phyloP scores from a whole-genome alignment of 2,329 filamentous ascomycete species.

The Alternaria arbusti region DNA sequence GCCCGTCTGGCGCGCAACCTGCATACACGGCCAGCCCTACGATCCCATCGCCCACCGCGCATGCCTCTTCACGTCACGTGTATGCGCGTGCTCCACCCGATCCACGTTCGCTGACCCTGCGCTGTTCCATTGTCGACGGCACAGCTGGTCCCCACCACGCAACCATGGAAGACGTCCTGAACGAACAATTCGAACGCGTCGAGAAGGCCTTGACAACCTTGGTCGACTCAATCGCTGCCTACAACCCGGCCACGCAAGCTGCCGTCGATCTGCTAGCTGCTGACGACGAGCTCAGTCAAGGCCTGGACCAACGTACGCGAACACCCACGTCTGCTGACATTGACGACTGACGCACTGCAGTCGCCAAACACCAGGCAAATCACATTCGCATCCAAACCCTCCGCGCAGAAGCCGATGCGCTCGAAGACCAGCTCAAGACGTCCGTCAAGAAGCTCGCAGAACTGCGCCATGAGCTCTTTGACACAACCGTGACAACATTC shows the following conservation, averaged over 20 bases:
- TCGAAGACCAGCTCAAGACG: constrained; percentile 75
- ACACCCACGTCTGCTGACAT: background rate
- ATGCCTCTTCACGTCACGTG: constrained; percentile 5
- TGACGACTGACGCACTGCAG: constrained; percentile 49
- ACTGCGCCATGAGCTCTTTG: constrained; percentile 74
- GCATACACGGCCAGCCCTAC: constrained; percentile 17
- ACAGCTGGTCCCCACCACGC: background rate
- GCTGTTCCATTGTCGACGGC: background rate
- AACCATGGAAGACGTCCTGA: constrained; percentile 53
- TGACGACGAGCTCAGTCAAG: constrained; percentile 70
- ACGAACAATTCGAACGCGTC: constrained; percentile 54
- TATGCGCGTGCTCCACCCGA: constrained; percentile 11
- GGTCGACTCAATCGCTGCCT: constrained; percentile 81
- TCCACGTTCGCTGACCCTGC: background rate
- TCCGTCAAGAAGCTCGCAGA: constrained; percentile 73
- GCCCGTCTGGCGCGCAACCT: constrained; percentile 29
- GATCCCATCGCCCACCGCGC: constrained; percentile 11
- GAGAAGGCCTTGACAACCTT: constrained; percentile 66
- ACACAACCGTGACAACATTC: constrained; percentile 46
- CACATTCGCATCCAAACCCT: constrained; percentile 71
- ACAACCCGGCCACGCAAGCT: constrained; percentile 73
- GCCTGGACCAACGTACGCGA: constrained; percentile 67
- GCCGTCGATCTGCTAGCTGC: constrained; percentile 74
- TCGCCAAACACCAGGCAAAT: constrained; percentile 78
- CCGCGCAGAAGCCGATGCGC: constrained; percentile 67